Conservation (phyloP, 805 yeast genomes). For the Yarrowia sp. region DNA sequence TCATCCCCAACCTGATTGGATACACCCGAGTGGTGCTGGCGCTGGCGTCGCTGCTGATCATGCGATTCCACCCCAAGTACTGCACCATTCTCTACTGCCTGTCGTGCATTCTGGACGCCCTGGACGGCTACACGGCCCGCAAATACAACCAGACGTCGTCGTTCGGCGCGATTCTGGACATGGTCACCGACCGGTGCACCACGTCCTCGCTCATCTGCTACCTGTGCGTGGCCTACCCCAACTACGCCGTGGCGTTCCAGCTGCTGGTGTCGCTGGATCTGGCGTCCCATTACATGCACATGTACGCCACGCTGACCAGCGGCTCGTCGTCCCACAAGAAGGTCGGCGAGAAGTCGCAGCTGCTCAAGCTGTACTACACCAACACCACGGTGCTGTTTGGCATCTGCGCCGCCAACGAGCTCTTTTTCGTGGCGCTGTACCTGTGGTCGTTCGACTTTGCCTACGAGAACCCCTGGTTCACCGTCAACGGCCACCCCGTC, state of each 20-base stretch:
- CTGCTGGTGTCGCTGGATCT: slow-evolving; percentile 76
- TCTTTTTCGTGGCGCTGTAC: slow-evolving; percentile 89
- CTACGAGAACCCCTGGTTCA: slow-evolving; percentile 46
- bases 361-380: slow-evolving; percentile 85
- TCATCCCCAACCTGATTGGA: slow-evolving; percentile 92
- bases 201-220: slow-evolving; percentile 92
- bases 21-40: slow-evolving; percentile 85
- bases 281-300: slow-evolving; percentile 97
- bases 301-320: slow-evolving; percentile 87
- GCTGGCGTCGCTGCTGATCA: slow-evolving; percentile 75
- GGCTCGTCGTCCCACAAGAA: slow-evolving; percentile 87
- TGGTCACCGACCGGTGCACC: slow-evolving; percentile 98
- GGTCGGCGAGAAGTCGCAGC: slow-evolving; percentile 72
- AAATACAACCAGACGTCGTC: slow-evolving; percentile 84
- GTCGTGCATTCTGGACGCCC: slow-evolving; percentile 92
- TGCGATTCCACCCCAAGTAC: slow-evolving; percentile 82
- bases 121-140: slow-evolving; percentile 96
- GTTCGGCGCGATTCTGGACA: slow-evolving; percentile 96
- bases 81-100: slow-evolving; percentile 81
- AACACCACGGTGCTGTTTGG: slow-evolving; percentile 81
- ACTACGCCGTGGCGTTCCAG: slow-evolving; percentile 76
- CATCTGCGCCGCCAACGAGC: slow-evolving; percentile 92
- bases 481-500: slow-evolving; percentile 55
- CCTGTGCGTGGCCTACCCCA: slow-evolving; percentile 80
- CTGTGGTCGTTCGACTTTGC: slow-evolving; percentile 65